A percentile compares a stretch with the other conserved stretches of the same genome.
Conservation (phyloP, 768 basidiomycete species). For the Porphyrellus cyaneotinctus region DNA sequence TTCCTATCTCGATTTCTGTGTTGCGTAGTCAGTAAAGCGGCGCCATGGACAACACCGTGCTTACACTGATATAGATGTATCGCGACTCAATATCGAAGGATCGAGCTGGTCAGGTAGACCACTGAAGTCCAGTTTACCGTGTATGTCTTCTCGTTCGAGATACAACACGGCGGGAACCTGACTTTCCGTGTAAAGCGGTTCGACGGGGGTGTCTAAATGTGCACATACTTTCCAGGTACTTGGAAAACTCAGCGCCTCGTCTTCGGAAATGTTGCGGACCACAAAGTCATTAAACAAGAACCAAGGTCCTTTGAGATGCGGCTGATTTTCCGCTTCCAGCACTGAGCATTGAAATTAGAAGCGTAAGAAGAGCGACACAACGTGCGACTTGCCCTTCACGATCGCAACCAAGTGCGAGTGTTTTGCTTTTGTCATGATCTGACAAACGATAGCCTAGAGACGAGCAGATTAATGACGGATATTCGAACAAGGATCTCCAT, state of each 20-base stretch:
- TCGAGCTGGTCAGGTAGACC: conserved; percentile 65
- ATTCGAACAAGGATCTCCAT: neutral
- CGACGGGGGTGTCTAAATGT: neutral
- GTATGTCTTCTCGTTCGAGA: conserved; percentile 69
- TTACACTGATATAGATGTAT: conserved; percentile 85
- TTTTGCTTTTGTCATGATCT: conserved; percentile 67
- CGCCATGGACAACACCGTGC: conserved; percentile 20
- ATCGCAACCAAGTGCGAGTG: conserved; percentile 85
- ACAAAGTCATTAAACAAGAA: conserved; percentile 96
- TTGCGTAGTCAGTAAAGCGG: neutral
- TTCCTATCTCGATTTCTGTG: conserved; percentile 69
- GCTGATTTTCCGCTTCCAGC: conserved; percentile 55
- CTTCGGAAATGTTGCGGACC: conserved; percentile 78
- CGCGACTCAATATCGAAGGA: conserved; percentile 69
- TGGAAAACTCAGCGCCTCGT: conserved; percentile 84
- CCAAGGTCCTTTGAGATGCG: conserved; percentile 59
- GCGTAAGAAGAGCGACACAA: neutral
- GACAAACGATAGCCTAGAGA: conserved; percentile 71
- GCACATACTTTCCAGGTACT: conserved; percentile 86
- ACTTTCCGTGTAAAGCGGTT: conserved; percentile 6
- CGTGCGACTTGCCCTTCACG: conserved; percentile 56
- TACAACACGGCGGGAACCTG: conserved; percentile 90
- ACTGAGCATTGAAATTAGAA: conserved; percentile 41
- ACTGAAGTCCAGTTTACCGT: conserved; percentile 55
- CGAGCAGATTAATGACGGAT: neutral